Base-by-base conservation (phyloP, 352 stramenopile genomes). In the Paralagenidium karlingii region DNA sequence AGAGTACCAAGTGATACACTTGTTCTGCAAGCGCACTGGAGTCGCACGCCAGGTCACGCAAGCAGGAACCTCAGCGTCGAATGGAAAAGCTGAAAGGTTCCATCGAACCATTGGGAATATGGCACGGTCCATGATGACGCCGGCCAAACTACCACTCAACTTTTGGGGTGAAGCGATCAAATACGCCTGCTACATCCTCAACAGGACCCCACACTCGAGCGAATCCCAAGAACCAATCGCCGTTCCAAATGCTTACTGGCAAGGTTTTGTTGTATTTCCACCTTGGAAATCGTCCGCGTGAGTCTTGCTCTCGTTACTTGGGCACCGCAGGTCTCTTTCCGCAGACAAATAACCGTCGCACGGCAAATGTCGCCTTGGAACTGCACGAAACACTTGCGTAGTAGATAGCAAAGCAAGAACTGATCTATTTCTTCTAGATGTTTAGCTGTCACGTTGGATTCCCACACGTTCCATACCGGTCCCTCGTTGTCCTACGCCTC, bases 1-100 rank as follows among this genome's bases (percentile, higher is more conserved):
- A 0, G 50, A 71, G 38, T 68, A 58, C 24, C 0, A 15, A 5
- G 55, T 54, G 24, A 38, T 56, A 0, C 47, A 65, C 10, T 27
- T 36, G 3, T 36, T 36, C 7, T 36, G 30, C 30, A 36, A 36
- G 7, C 30, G 30, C 3, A 8, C 7, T 36, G 30, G 30, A 3
- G 30, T 36, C 7, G 30, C 30, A 16, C 7, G 30, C 22, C 30
- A 36, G 7, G 3, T 3, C 30, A 8, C 3, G 8, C 16, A 36
- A 36, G 30, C 30, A 36, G 21, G 7, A 36, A 36, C 19, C 7
- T 19, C 19, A 36, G 30, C 3, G 3, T 8, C 3, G 3, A 36
- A 36, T 7, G 30, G 30, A 16, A 36, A 36, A 19, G 30, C 30
- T 3, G 30, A 36, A 19, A 16, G 30, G 3, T 21, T 36, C 16